Evolutionary conservation across 2,329 filamentous ascomycete species (phyloP).

Genomic region (Fusarium secorum): DNA sequence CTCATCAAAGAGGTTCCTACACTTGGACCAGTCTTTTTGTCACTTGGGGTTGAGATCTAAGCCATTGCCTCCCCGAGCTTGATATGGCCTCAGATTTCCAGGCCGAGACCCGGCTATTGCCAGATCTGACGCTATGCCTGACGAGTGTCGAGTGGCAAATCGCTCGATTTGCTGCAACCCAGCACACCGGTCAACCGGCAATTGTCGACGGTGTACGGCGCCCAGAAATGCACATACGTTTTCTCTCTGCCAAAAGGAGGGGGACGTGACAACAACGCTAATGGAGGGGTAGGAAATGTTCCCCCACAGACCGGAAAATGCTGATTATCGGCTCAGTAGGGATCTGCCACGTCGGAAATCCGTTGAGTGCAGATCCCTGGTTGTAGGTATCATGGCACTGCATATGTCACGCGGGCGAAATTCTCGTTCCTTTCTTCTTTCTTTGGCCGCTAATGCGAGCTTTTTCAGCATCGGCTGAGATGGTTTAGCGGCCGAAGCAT

Average conservation of each 20-base stretch:
- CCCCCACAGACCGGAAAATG: neutral
- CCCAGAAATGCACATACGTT: neutral
- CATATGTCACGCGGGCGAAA: neutral
- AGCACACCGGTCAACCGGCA: neutral
- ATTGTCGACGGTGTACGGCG: neutral
- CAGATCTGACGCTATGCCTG: neutral
- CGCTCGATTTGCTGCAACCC: neutral
- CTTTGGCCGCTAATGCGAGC: neutral
- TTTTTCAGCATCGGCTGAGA: conserved; percentile 1
- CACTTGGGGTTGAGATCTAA: neutral
- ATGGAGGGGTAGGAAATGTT: neutral
- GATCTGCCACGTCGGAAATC: neutral
- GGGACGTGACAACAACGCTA: neutral
- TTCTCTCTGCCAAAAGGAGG: neutral
- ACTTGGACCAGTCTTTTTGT: neutral
- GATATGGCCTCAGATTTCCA: neutral
- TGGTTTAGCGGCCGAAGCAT: neutral
- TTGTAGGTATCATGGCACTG: neutral
- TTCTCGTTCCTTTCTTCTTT: neutral
- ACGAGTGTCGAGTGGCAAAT: neutral
- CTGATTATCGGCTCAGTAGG: neutral
- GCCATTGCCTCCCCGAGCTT: neutral
- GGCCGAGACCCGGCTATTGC: neutral
- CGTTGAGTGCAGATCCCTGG: neutral
- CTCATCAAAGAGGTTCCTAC: rapidly evolving